Evolutionary conservation across 495 filamentous ascomycete species (phyloP).

Genomic region (Neurospora sp.): DNA sequence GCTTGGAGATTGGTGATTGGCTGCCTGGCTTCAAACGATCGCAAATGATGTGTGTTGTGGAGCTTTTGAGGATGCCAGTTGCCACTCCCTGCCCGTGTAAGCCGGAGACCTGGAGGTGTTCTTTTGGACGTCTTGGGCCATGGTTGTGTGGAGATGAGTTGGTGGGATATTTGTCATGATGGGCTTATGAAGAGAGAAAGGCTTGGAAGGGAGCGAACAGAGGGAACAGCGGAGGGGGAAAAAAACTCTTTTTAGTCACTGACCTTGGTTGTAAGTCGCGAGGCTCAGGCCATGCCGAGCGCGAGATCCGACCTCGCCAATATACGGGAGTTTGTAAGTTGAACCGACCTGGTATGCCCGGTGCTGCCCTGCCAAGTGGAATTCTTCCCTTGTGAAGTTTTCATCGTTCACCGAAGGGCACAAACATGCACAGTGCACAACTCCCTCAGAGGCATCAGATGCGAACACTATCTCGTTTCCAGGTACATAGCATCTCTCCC

Average conservation of each 20-base stretch:
- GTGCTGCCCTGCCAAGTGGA: not conserved
- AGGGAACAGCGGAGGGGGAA: not conserved
- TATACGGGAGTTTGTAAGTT: not conserved
- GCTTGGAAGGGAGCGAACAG: not conserved
- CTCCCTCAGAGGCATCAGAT: not conserved
- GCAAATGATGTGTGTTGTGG: not conserved
- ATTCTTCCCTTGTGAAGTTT: not conserved
- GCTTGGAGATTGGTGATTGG: slow-evolving; percentile 2
- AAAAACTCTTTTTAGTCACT: not conserved
- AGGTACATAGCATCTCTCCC: not conserved
- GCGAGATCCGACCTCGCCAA: not conserved
- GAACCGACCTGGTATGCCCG: not conserved
- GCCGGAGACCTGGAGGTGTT: not conserved
- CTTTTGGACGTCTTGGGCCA: not conserved
- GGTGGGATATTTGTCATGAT: not conserved
- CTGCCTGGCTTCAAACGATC: not conserved
- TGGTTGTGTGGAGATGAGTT: not conserved
- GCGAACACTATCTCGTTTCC: not conserved
- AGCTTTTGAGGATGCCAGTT: not conserved
- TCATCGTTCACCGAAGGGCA: not conserved
- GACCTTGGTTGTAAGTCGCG: not conserved
- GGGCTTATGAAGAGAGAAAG: not conserved
- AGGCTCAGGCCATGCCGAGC: not conserved
- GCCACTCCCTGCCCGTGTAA: slow-evolving; percentile 8
- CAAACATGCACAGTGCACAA: not conserved